Base-by-base conservation (phyloP, 495 filamentous ascomycete genomes). In the Viridothelium virens region DNA sequence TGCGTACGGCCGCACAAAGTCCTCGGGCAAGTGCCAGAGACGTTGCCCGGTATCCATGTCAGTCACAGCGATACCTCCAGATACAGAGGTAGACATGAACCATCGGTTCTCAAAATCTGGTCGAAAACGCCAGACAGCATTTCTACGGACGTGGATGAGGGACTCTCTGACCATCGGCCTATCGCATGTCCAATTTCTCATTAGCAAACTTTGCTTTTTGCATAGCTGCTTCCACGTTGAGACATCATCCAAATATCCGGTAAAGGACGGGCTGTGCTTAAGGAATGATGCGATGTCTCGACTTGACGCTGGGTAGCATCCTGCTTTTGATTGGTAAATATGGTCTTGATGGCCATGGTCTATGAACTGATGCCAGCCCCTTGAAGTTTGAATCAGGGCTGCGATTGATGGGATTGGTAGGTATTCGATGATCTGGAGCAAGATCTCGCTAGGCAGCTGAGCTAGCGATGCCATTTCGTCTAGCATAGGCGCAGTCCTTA, bases 31-130 rank as follows among this genome's bases (percentile, higher is more conserved):
- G 7, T 56, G 38, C 70, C 70, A 71, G 7, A 71, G 65, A 16
- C 64, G 44, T 14, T 41, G 31, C 2, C 70, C 70, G 38, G 48
- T 56, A 25, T 71, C 70, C 70, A 71, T 67, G 41, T 67, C 64
- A 16, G 67, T 67, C 33, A 71, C 67, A 38, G 63, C 46, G 1
- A 71, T 38, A n/a, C 67, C 70, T 5, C 70, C 70, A 37, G 31
- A 33, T 25, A 65, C 44, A 12, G 62, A 63, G 1, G 70, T 71
- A 2, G 64, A 65, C 11, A 69, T 18, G 44, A 71, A 38, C 56
- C 69, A 66, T 5, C 70, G 64, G 39, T 68, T 67, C 39, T 67
- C 44, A 59, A 71, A 71, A 63, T 71, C 70, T 7, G 67, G 39
- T 31, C 70, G 63, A 48, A 71, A 69, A 2, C 67, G 67, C 67